Evolutionary conservation across 495 filamentous ascomycete species (phyloP), one percentile per base, ranked within the genome.

Genomic region (Podospora appendiculata): DNA sequence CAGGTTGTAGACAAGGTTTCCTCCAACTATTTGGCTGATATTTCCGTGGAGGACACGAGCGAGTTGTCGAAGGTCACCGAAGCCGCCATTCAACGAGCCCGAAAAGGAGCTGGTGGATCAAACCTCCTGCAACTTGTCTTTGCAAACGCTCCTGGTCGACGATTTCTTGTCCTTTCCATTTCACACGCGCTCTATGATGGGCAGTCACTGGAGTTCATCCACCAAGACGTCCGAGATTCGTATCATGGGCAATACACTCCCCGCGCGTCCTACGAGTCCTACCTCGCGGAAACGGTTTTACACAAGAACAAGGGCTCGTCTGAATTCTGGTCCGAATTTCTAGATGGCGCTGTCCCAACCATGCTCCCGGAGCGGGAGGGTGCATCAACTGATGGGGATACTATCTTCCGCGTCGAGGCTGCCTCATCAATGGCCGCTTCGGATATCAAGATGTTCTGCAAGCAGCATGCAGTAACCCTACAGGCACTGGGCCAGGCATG

Each of bases 101-200:
- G 54, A 18, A 50, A 50, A 4, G 50, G 48, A 3, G 57, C 48
- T 1, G 67, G 62, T 5, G n/a, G 13, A 0, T 62, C 63, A 4
- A 34, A 58, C 19, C 56, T 79, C 4, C 59, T 77, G n/a, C 77
- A 81, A 35, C 57, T 79, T 0, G 46, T 53, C 0, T 65, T 70
- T 48, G 68, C 64, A 1, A 72, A 51, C 8, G 54, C 73, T 19
- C 56, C 65, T 6, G 53, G 54, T 1, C 58, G 51, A 4, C 53
- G 45, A 2, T 83, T 84, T 56, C 56, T 90, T 4, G 61, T 89
- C 1, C 60, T 90, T 16, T 89, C 87, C 11, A 81, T 90, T 45
- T 77, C 88, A 4, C 88, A 93, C 63, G 87, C 86, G 0, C 72
- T 90, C 36, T 91, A 90, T 55, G 88, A 93, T 61, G 88, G 88